Evolutionary conservation across 768 basidiomycete genomes (phyloP).

Genomic region (Lyophyllum decastes): DNA sequence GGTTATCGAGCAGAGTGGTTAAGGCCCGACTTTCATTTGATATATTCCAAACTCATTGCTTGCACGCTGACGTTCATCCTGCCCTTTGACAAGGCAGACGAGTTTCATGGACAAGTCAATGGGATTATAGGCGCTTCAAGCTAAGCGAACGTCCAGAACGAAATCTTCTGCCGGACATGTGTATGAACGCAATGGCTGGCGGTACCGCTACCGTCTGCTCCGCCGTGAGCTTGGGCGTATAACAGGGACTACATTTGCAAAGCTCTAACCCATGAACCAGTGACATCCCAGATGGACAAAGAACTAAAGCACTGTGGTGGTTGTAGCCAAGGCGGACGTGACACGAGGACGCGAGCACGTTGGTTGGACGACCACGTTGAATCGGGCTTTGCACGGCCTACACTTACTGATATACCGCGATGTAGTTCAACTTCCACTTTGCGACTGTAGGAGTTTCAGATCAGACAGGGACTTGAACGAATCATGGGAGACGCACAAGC

Average conservation of each 20-base stretch:
- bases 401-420: constrained; percentile 27
- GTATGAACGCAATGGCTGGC: not conserved
- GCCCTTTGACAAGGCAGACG: not conserved
- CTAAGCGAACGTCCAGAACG: too few relatives aligned
- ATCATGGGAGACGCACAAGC: constrained; percentile 21
- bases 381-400: not conserved
- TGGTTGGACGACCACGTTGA: not conserved
- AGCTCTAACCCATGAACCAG: too few relatives aligned
- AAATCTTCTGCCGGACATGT: too few relatives aligned
- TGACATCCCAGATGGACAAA: too few relatives aligned
- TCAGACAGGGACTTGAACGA: not conserved
- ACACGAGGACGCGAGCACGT: not conserved
- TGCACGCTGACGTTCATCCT: not conserved
- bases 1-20: too few relatives aligned
- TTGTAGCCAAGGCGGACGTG: not conserved
- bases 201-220: too few relatives aligned
- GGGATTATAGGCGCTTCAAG: not conserved
- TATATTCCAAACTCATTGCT: not conserved
- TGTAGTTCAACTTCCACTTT: constrained; percentile 55
- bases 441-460: constrained; percentile 38
- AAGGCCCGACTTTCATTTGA: too few relatives aligned
- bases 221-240: not conserved
- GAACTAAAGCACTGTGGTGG: not conserved
- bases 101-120: not conserved
- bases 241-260: not conserved